Base-by-base conservation (phyloP, 2,329 filamentous ascomycete genomes). In the Fusarium acutatum region DNA sequence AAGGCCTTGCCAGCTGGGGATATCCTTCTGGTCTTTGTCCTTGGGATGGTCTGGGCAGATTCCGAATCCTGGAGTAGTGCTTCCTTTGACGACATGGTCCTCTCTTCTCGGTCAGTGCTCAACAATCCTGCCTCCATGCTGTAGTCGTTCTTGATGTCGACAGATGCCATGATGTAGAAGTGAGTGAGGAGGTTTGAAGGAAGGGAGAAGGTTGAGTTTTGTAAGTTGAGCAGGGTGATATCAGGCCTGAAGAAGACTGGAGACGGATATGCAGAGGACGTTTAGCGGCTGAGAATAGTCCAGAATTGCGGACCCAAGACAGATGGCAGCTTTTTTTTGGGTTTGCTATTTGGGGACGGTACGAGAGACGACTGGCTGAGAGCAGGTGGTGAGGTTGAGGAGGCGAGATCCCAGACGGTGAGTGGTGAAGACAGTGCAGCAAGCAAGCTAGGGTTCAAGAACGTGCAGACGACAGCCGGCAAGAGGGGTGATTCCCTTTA, bases 121-220 rank as follows among this genome's bases (percentile, higher is more conserved):
- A 78, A 71, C 62, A 78, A 67, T 78, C 77, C 77, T 66, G 77
- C 75, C 73, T 78, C 77, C 76, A 78, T 77, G 74, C 69, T 77
- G 75, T 77, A 73, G 64, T 78, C 72, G 67, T 78, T 64, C 72
- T 78, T 78, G 64, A 43, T 68, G 41, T 76, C 72, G 60, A 61
- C 50, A 66, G 67, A 70, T 56, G 72, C 59, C 72, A 76, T 78
- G 53, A 62, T 73, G 37, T 65, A 60, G n/a, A 59, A 50, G n/a
- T 54, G 53, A 60, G 66, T 32, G 50, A 60, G 50, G 53, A 52
- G 60, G 46, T 35, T 62, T 50, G 59, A 63, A 63, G 60, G 64
- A 43, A 57, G 72, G 72, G 66, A 57, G 65, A 40, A 60, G 40
- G 65, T 63, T 71, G 75, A 67, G 67, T 78, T 78, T 77, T 78